Evolutionary conservation across 164 flowering plant genomes (phyloP).

Genomic region (Vitis vinifera): ASM3070453v1 NC_081809.1:5691001-5691500

Average conservation of each 20-base stretch:
- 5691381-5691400: too few relatives aligned
- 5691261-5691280: conserved; percentile 85
- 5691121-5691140: conserved; percentile 86
- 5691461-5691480: too few relatives aligned
- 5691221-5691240: conserved; percentile 3
- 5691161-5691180: conserved; percentile 3
- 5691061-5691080: conserved; percentile 70
- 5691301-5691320: conserved; percentile 84
- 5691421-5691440: too few relatives aligned
- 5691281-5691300: conserved; percentile 74
- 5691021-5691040: too few relatives aligned
- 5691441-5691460: too few relatives aligned
- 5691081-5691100: conserved; percentile 78
- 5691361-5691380: too few relatives aligned
- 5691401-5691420: too few relatives aligned
- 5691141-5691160: background rate
- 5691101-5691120: conserved; percentile 71
- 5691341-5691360: background rate
- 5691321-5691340: conserved; percentile 50
- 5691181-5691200: background rate
- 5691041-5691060: background rate
- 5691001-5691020: background rate
- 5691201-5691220: background rate
- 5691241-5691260: conserved; percentile 43
- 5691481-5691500: too few relatives aligned